Conservation (phyloP, 179 eudicot genomes). For the Beta macrorhiza region DNA sequence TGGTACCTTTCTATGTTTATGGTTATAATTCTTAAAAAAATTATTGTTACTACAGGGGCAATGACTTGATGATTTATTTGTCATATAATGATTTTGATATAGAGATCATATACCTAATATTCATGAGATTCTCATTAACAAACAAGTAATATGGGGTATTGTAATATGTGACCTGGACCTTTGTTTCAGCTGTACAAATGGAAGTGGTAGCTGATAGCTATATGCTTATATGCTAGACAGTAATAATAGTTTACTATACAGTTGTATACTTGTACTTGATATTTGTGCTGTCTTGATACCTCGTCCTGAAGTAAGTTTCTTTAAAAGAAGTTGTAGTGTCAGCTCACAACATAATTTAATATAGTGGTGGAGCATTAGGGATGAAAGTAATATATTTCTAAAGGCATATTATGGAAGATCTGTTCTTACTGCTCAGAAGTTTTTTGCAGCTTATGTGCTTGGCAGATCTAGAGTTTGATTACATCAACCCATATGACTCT, state of each 20-base stretch:
- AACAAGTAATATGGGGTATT: background rate
- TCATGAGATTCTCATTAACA: background rate
- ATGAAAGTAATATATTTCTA: background rate
- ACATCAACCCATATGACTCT: conserved; percentile 84
- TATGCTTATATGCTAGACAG: background rate
- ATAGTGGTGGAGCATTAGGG: background rate
- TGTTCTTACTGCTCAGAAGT: conserved; percentile 22
- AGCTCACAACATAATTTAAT: background rate
- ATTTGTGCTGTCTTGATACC: background rate
- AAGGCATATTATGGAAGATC: background rate
- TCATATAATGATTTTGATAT: background rate
- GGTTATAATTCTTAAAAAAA: too few relatives aligned
- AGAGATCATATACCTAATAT: background rate
- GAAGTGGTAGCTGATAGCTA: background rate
- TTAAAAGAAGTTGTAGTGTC: background rate
- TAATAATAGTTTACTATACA: background rate
- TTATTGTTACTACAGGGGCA: too few relatives aligned
- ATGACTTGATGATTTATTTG: background rate
- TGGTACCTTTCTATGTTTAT: background rate
- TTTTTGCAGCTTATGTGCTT: conserved; percentile 83
- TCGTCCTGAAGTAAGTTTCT: background rate
- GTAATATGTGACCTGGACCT: background rate
- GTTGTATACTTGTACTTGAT: background rate
- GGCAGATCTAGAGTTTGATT: conserved; percentile 87
- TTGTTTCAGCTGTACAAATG: conserved; percentile 3